Evolutionary conservation across 352 stramenopile species (phyloP), one percentile per base, ranked within the genome.

Genomic region (Aphanomyces astaci): DNA sequence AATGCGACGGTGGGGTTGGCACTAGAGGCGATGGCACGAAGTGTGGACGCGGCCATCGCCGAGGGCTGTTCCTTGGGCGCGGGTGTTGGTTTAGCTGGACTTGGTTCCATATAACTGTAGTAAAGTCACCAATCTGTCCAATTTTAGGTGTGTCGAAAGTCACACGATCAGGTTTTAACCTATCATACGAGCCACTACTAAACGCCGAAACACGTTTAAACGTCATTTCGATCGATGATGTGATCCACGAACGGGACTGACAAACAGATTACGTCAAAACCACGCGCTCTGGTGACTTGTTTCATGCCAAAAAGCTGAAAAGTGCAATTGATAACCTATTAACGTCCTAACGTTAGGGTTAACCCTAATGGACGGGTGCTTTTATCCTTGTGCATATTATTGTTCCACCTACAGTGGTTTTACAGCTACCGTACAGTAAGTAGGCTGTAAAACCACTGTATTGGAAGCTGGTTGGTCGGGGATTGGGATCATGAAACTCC

Each of bases 261-360:
- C 7, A 43, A 15, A 43, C 15, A 15, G 7, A 15, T 43, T 43
- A 15, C 1, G 22, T n/a, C 22, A 15, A n/a, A 49, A 49, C 40
- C 40, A 15, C 17, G 40, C 22, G 1, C 40, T 49, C 40, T 49
- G 22, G 40, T n/a, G 40, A 49, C 40, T n/a, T 49, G 15, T 49
- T 49, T 49, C 40, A 49, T 49, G 40, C 40, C 40, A 49, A 49
- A 49, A n/a, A n/a, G n/a, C n/a, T n/a, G n/a, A n/a, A n/a, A n/a
- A n/a, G n/a, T n/a, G n/a, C n/a, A n/a, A n/a, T n/a, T n/a, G n/a
- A n/a, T n/a, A n/a, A n/a, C n/a, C n/a, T n/a, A n/a, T n/a, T n/a
- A n/a, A n/a, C n/a, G n/a, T n/a, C n/a, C n/a, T n/a, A n/a, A n/a
- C n/a, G n/a, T n/a, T n/a, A n/a, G n/a, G n/a, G n/a, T n/a, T n/a